Evolutionary conservation across 1,284 basidiomycete species (phyloP).

Genomic region (Trametes hirsuta): DNA sequence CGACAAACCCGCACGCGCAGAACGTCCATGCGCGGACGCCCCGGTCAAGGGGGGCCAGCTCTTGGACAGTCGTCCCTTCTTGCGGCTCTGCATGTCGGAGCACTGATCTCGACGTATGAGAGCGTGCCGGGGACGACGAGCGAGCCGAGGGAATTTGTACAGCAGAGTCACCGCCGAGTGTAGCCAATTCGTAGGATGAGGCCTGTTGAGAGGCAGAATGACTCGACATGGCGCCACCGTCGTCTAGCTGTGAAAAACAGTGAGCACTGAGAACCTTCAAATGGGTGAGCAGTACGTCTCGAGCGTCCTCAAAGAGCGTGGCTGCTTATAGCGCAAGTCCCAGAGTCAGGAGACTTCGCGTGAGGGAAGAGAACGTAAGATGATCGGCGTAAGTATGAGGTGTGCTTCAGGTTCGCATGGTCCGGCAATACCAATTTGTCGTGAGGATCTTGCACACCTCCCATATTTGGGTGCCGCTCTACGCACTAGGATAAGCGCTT

Average conservation of each 20-base stretch:
- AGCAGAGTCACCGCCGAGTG: background rate
- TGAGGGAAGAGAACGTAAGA: constrained; percentile 2
- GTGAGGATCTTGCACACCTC: constrained; percentile 8
- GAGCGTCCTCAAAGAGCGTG: background rate
- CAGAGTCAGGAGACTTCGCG: too few relatives aligned
- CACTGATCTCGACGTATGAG: constrained; percentile 6
- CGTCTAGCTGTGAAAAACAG: background rate
- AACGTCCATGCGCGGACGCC: constrained; percentile 23
- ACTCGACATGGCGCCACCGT: background rate
- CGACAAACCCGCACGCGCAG: constrained; percentile 23
- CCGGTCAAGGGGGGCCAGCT: constrained; percentile 19
- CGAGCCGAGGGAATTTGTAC: background rate
- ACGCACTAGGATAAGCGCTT: background rate
- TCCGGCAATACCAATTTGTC: constrained; percentile 3
- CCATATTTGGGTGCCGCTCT: background rate
- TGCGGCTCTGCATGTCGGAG: constrained; percentile 17
- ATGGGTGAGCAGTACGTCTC: background rate
- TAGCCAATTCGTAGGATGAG: constrained; percentile 5
- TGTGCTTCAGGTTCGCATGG: background rate
- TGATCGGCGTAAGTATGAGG: background rate
- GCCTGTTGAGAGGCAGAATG: background rate
- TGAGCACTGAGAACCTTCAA: background rate
- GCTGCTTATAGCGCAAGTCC: background rate
- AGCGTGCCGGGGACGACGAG: constrained; percentile 6
- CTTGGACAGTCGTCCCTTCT: constrained; percentile 19